Conservation (phyloP, 2,329 filamentous ascomycete genomes). For the Thelonectria rubi region DNA sequence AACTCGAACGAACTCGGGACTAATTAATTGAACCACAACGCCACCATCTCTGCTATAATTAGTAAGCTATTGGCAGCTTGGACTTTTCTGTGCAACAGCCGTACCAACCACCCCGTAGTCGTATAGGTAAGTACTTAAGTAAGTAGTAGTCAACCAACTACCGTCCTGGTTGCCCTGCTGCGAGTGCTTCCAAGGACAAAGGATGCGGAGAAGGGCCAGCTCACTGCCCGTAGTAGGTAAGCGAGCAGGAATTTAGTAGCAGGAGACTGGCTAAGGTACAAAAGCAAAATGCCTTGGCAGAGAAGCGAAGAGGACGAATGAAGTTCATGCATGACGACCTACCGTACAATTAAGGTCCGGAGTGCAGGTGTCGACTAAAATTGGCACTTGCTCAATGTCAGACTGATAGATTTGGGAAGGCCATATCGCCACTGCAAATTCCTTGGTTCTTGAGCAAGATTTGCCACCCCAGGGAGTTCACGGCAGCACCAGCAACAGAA, state of each 20-base stretch:
- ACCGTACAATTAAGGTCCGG: neutral
- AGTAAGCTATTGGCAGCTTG: neutral
- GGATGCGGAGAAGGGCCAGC: too few relatives aligned
- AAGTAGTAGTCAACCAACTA: too few relatives aligned
- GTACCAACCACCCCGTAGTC: too few relatives aligned
- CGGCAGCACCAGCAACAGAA: constrained; percentile 11
- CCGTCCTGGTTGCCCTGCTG: too few relatives aligned
- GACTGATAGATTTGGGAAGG: neutral
- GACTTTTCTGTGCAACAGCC: too few relatives aligned
- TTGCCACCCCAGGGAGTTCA: neutral
- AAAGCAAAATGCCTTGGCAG: neutral
- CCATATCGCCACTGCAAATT: neutral
- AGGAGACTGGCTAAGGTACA: neutral
- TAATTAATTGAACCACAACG: neutral
- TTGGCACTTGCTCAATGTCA: neutral
- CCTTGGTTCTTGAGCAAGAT: neutral
- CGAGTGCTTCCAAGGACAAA: too few relatives aligned
- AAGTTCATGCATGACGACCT: neutral
- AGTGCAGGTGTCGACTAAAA: neutral
- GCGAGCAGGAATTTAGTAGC: neutral
- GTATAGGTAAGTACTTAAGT: too few relatives aligned
- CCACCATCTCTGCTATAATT: neutral
- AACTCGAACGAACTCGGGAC: neutral
- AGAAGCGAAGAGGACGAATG: neutral
- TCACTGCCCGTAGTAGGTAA: neutral